Base-by-base conservation (phyloP, 108 stramenopile genomes). In the Nannochloropsis oceanica region DNA sequence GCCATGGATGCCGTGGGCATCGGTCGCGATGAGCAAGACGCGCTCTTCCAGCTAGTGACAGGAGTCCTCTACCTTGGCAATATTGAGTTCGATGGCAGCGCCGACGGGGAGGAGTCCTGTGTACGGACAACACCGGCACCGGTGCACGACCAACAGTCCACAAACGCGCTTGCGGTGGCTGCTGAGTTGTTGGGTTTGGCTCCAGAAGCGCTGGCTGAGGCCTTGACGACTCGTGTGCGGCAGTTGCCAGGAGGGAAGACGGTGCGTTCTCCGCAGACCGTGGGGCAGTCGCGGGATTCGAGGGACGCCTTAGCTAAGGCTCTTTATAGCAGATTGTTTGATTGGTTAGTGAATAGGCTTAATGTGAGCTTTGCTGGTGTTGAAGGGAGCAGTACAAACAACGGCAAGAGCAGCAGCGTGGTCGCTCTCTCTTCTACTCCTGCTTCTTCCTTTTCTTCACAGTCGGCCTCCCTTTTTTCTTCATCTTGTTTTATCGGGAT, bases 281-380 rank as follows among this genome's bases (percentile, higher is more conserved):
- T 81, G 80, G 80, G 25, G 26, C 81, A 82, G 83, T 95, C 96
- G 11, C 92, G 91, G 82, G 95, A 96, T 82, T 94, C 94, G 10
- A 89, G 95, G 44, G 96, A 99, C 91, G 96, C 97, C 13, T 92
- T 99, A 84, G 96, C 96, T 24, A 99, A 99, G 92, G 96, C 95
- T 44, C 93, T 99, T 84, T 99, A 99, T 90, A 92, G 95, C 25
- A 92, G 93, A 84, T 90, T 94, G 0, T 99, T 99, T 87, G 93
- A 95, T 81, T 96, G 94, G 91, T 86, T 98, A 79, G 97, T 99
- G 44, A 87, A 89, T 34, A 94, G 93, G 82, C 95, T 97, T 85
- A 99, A 99, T 89, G 94, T 92, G 84, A 91, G 93, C 43, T 96
- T 88, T 59, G 84, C 84, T 50, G 87, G 80, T n/a, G 84, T 82